Base-by-base conservation (phyloP, 2,329 filamentous ascomycete species). In the Mycocentrospora acerina region DNA sequence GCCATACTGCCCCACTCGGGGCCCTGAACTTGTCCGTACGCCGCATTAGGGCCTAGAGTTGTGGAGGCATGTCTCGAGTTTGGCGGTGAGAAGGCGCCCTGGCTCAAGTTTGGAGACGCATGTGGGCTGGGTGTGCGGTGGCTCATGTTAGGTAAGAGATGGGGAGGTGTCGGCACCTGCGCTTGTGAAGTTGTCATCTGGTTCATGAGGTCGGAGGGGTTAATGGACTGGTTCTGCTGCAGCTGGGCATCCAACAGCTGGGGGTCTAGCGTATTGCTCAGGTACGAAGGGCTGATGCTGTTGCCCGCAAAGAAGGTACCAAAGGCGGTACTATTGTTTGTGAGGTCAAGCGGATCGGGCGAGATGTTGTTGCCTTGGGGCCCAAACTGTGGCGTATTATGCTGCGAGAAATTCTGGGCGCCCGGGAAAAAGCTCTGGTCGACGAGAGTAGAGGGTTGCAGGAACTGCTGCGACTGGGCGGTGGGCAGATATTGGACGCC, bases 31-130 rank as follows among this genome's bases (percentile, higher is more conserved):
- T 76, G 74, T 29, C 76, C 71, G 52, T 78, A 84, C 33, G 79
- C 77, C 3, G 80, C 78, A 48, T 72, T 81, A 5, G 81, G 81
- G 47, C 83, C 81, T 22, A 85, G 67, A 15, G 81, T 83, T 14
- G 75, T 71, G 15, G 42, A 44, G 8, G 42, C 37, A 53, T 81
- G 74, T 37, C 80, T 74, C 36, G 81, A 82, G 60, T 82, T 77
- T 35, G 78, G 74, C 13, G 73, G 75, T 47, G 73, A 72, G 60
- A 74, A 81, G 9, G 62, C 65, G 34, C 71, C 71, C 44, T 79
- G 75, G 24, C 72, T 75, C 30, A 79, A 71, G 42, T 70, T 71
- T 3, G 79, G 79, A 28, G 80, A 81, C 4, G 68, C 65, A 41
- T 63, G 75, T 57, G 67, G 79, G 68, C 65, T 79, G 56, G 72